A percentile compares a stretch with the other conserved stretches of the same genome.
phyloP scores from a whole-genome alignment of 192 early-diverging fungal genomes.

The Coemansia erecta region DNA sequence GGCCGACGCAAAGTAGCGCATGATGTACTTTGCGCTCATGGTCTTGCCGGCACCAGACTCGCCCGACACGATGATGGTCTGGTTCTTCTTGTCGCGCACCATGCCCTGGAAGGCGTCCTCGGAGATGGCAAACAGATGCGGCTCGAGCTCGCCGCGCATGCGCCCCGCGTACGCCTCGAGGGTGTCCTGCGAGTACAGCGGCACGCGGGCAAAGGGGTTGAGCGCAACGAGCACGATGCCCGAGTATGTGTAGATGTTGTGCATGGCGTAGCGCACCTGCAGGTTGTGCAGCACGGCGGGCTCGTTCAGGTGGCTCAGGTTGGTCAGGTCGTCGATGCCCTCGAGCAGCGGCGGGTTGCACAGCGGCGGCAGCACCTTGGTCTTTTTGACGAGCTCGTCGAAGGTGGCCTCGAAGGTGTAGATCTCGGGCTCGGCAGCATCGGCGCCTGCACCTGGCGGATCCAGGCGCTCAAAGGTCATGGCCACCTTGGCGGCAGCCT shows the following conservation, averaged over 20 bases:
- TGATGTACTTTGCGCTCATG: slow-evolving; percentile 93
- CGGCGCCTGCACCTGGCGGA: neutral
- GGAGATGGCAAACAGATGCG: slow-evolving; percentile 98
- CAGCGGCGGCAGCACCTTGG: slow-evolving; percentile 79
- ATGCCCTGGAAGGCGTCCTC: slow-evolving; percentile 97
- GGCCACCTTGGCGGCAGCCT: slow-evolving; percentile 16
- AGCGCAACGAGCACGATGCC: slow-evolving; percentile 98
- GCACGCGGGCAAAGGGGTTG: slow-evolving; percentile 88
- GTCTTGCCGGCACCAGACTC: slow-evolving; percentile 99
- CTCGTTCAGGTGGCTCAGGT: slow-evolving; percentile 94
- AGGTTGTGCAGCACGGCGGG: slow-evolving; percentile 93
- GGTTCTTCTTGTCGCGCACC: slow-evolving; percentile 89
- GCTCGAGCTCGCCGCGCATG: slow-evolving; percentile 90
- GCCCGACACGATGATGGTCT: slow-evolving; percentile 97
- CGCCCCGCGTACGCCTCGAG: slow-evolving; percentile 92
- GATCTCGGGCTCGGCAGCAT: neutral
- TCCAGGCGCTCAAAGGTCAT: slow-evolving; percentile 29
- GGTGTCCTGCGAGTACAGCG: slow-evolving; percentile 88
- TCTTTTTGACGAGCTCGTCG: slow-evolving; percentile 64
- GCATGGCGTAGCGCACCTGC: slow-evolving; percentile 80
- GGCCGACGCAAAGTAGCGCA: slow-evolving; percentile 92
- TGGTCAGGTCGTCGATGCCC: slow-evolving; percentile 90
- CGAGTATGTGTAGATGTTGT: slow-evolving; percentile 98
- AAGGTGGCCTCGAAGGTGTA: slow-evolving; percentile 67
- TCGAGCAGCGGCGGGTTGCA: slow-evolving; percentile 90